These are phyloP conservation scores for Neonectria faginata DNA, from an alignment of 2,329 filamentous ascomycete species.

Conservation along the genomic window DNA sequence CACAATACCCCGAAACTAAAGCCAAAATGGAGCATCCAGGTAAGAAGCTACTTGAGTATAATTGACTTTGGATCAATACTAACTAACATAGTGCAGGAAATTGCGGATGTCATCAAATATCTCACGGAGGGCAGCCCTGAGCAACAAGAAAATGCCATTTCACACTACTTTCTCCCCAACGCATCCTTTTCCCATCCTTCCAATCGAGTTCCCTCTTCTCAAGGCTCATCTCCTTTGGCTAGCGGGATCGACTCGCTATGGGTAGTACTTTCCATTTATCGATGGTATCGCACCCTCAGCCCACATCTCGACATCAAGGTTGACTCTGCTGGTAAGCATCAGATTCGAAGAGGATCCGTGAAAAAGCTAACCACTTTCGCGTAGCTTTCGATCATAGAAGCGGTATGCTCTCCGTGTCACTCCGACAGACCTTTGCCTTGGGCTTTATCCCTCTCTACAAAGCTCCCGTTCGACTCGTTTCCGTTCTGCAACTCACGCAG, in stretches of 20 bases:
- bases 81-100: slow-evolving; percentile 63
- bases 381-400: slow-evolving; percentile 75
- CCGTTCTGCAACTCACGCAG: slow-evolving; percentile 72
- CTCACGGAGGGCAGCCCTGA: slow-evolving; percentile 76
- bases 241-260: slow-evolving; percentile 70
- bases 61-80: neutral
- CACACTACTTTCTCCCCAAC: slow-evolving; percentile 78
- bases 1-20: too few species aligned
- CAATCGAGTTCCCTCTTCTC: slow-evolving; percentile 71
- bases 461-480: slow-evolving; percentile 74
- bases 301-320: slow-evolving; percentile 77
- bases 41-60: slow-evolving; percentile 35
- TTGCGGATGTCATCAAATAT: slow-evolving; percentile 72
- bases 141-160: slow-evolving; percentile 73
- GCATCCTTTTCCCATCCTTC: slow-evolving; percentile 84
- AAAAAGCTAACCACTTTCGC: neutral
- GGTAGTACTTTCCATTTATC: slow-evolving; percentile 77
- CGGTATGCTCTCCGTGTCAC: slow-evolving; percentile 77
- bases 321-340: neutral
- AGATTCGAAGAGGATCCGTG: fast-evolving
- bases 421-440: slow-evolving; percentile 80
- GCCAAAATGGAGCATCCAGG: slow-evolving; percentile 55
- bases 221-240: slow-evolving; percentile 55
- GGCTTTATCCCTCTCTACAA: slow-evolving; percentile 83
- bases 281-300: slow-evolving; percentile 87